A percentile compares a stretch with the other conserved stretches of the same genome.
Evolutionary conservation across 352 stramenopile species (phyloP).

Genomic region (Thalassiosira hispida): DNA sequence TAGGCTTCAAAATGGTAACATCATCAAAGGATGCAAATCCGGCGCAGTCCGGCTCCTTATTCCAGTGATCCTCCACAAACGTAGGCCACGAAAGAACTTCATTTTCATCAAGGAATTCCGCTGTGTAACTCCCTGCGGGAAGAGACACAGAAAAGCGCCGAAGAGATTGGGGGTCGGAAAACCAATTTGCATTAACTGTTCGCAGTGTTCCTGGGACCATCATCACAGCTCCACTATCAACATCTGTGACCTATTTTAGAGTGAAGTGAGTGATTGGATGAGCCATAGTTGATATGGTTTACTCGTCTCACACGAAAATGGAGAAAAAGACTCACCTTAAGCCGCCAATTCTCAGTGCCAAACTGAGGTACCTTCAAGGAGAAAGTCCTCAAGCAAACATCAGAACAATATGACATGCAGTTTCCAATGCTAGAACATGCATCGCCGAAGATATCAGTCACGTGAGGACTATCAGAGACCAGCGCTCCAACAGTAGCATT

Average conservation of each 20-base stretch:
- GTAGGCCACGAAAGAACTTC: conserved; percentile 41
- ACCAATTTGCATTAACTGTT: conserved; percentile 3
- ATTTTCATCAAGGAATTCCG: conserved; percentile 55
- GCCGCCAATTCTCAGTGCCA: conserved; percentile 57
- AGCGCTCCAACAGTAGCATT: conserved; percentile 37
- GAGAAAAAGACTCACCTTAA: conserved; percentile 28
- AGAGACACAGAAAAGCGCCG: conserved; percentile 41
- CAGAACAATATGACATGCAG: conserved; percentile 59
- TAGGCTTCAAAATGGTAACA: conserved; percentile 51
- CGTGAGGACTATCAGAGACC: conserved; percentile 41
- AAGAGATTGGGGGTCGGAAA: too few relatives aligned
- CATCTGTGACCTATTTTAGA: conserved; percentile 29
- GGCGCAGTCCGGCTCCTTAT: conserved; percentile 47
- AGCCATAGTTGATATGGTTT: neutral
- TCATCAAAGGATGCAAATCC: conserved; percentile 26
- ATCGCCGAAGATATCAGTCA: conserved; percentile 45
- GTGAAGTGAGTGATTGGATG: neutral
- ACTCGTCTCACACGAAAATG: neutral
- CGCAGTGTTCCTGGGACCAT: conserved; percentile 33
- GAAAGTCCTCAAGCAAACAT: conserved; percentile 52
- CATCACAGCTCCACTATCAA: conserved; percentile 16
- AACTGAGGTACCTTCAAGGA: conserved; percentile 53
- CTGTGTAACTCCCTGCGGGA: conserved; percentile 50
- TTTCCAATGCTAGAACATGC: conserved; percentile 27
- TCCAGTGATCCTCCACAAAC: conserved; percentile 55